Conservation (phyloP, 1,284 basidiomycete species). For the Boletus subluridellus region DNA sequence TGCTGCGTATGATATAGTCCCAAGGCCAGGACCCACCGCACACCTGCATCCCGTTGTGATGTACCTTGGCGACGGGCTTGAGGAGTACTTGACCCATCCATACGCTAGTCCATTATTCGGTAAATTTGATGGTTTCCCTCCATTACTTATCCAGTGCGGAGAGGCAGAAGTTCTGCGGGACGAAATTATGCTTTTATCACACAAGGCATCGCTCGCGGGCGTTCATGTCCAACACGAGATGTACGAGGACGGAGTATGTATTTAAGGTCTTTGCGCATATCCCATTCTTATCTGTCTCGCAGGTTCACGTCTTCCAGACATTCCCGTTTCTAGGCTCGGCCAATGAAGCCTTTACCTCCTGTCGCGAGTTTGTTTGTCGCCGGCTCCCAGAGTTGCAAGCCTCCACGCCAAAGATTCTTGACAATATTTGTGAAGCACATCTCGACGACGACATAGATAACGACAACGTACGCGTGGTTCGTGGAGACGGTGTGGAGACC, state of each 20-base stretch:
- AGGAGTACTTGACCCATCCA: conserved; percentile 88
- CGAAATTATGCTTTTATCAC: conserved; percentile 88
- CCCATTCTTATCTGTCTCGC: conserved; percentile 3
- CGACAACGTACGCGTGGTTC: conserved; percentile 57
- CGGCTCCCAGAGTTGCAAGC: conserved; percentile 51
- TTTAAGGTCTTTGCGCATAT: not conserved
- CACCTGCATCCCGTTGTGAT: conserved; percentile 92
- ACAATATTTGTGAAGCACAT: conserved; percentile 50
- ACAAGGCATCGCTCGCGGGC: conserved; percentile 88
- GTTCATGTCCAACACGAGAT: conserved; percentile 89
- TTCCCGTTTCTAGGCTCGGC: conserved; percentile 80
- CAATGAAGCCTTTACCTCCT: conserved; percentile 71
- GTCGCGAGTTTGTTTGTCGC: conserved; percentile 69
- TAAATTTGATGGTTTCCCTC: conserved; percentile 82
- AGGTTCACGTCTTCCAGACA: conserved; percentile 90
- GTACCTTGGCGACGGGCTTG: conserved; percentile 85
- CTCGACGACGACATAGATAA: conserved; percentile 67
- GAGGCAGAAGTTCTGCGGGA: conserved; percentile 93
- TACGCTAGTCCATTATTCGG: conserved; percentile 97
- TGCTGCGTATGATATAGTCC: conserved; percentile 76
- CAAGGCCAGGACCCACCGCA: conserved; percentile 69
- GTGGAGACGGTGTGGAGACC: conserved; percentile 61
- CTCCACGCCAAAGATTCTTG: conserved; percentile 48
- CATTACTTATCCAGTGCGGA: conserved; percentile 89
- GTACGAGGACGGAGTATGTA: conserved; percentile 87